Percentiles rank a stretch among this genome's conserved stretches.
Conservation (phyloP, 1,139 yeast genomes). For the Protomyces inundatus region DNA sequence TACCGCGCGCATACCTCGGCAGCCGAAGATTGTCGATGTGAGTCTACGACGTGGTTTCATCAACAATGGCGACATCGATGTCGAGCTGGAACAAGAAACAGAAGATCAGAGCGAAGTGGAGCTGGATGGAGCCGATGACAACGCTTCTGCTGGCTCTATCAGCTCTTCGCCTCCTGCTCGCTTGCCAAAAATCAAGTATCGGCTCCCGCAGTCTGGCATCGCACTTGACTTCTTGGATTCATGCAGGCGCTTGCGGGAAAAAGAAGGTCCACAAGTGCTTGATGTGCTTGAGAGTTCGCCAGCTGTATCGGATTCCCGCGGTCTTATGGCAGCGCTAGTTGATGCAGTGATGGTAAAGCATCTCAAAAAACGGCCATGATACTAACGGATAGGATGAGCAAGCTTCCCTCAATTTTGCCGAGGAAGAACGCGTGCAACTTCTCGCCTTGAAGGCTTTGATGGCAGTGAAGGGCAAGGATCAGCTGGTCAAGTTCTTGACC, state of each 20-base stretch:
- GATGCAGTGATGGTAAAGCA: constrained; percentile 25
- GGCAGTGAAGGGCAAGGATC: constrained; percentile 63
- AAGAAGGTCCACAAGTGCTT: background rate
- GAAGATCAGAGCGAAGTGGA: constrained; percentile 33
- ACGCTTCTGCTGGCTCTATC: constrained; percentile 36
- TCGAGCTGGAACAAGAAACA: constrained; percentile 39
- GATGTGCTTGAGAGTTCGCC: background rate
- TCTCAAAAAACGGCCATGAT: background rate
- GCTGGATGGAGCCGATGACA: constrained; percentile 11
- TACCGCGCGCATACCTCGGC: constrained; percentile 42
- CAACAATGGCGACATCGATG: constrained; percentile 65
- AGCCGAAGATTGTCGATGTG: constrained; percentile 53
- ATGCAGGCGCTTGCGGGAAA: constrained; percentile 1
- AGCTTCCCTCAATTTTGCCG: constrained; percentile 23
- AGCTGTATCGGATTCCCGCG: background rate
- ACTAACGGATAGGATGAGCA: background rate
- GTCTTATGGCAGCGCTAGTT: constrained; percentile 37
- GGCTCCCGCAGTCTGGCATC: constrained; percentile 68
- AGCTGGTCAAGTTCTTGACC: constrained; percentile 53
- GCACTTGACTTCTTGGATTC: constrained; percentile 64
- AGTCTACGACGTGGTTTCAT: constrained; percentile 56
- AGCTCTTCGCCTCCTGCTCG: constrained; percentile 33
- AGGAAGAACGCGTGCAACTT: constrained; percentile 51
- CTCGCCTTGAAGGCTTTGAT: constrained; percentile 56
- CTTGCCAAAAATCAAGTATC: constrained; percentile 52